phyloP scores from a whole-genome alignment of 352 stramenopile species.

The Globisporangium parvum region DNA sequence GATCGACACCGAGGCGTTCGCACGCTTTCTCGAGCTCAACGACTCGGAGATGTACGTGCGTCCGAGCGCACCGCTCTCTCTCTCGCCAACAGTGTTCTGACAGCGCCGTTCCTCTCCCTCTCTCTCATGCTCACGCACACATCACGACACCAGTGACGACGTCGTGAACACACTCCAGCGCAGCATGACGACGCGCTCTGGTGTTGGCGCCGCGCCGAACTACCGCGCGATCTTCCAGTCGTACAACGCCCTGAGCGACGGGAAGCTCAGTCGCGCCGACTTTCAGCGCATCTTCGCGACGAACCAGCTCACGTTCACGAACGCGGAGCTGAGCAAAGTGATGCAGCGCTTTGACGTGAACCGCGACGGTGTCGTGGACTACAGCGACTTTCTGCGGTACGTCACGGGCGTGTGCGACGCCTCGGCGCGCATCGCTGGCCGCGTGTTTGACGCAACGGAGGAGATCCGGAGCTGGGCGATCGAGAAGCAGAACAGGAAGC shows the following conservation, averaged over 20 bases:
- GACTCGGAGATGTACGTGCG: constrained; percentile 66
- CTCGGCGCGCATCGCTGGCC: constrained; percentile 36
- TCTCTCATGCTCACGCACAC: constrained; percentile 1
- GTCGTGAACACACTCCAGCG: constrained; percentile 57
- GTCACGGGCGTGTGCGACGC: constrained; percentile 71
- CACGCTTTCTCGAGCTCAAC: constrained; percentile 66
- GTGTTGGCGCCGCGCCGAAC: constrained; percentile 52
- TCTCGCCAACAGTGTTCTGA: neutral
- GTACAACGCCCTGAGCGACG: constrained; percentile 65
- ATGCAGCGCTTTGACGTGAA: constrained; percentile 80
- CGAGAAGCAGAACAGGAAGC: constrained; percentile 71
- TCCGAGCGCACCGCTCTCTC: no score
- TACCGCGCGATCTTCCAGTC: constrained; percentile 76
- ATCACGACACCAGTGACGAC: constrained; percentile 35
- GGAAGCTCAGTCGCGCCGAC: constrained; percentile 55
- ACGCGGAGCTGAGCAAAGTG: constrained; percentile 66
- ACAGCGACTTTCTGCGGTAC: constrained; percentile 72
- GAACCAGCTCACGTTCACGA: constrained; percentile 68
- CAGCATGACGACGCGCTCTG: constrained; percentile 58
- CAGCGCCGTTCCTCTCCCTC: neutral
- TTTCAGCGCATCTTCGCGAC: constrained; percentile 67
- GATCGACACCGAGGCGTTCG: constrained; percentile 48
- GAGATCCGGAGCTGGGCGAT: constrained; percentile 63
- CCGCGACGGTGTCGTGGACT: constrained; percentile 70
- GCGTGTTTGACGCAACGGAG: constrained; percentile 58